phyloP scores from a whole-genome alignment of 1,284 basidiomycete species.

The Anthracocystis setariae region DNA sequence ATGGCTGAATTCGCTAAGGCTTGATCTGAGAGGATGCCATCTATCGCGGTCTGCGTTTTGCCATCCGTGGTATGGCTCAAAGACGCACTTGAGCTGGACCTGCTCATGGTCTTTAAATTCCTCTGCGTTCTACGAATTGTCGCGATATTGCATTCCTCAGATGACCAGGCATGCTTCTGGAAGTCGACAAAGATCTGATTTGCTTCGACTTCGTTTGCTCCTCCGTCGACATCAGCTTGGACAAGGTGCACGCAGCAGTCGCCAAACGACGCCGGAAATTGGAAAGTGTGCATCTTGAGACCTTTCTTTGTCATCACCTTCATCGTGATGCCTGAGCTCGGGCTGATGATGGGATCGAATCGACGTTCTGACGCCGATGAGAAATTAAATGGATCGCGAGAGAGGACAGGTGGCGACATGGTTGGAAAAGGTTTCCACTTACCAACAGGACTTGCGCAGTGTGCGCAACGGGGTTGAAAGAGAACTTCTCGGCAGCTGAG shows the following conservation, averaged over 20 bases:
- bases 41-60: no score
- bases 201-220: slow-evolving; percentile 14
- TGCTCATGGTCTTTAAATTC: neutral
- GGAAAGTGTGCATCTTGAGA: slow-evolving; percentile 24
- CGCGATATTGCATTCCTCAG: neutral
- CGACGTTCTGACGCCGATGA: neutral
- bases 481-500: slow-evolving; percentile 42
- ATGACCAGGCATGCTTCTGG: slow-evolving; percentile 30
- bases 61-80: no score
- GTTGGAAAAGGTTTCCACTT: slow-evolving; percentile 19
- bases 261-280: slow-evolving; percentile 29
- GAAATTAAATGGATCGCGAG: slow-evolving; percentile 15
- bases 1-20: no score
- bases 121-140: neutral
- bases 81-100: neutral
- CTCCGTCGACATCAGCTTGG: slow-evolving; percentile 24
- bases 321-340: slow-evolving; percentile 12
- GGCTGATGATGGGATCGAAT: slow-evolving; percentile 31
- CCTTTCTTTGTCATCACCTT: slow-evolving; percentile 4
- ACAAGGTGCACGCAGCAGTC: slow-evolving; percentile 39
- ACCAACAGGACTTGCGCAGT: slow-evolving; percentile 21
- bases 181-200: slow-evolving; percentile 26
- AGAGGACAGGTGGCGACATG: slow-evolving; percentile 9
- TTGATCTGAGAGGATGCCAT: no score
- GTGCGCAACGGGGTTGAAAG: slow-evolving; percentile 26